Base-by-base conservation (phyloP, 2,329 filamentous ascomycete genomes). In the Fusarium sp. region DNA sequence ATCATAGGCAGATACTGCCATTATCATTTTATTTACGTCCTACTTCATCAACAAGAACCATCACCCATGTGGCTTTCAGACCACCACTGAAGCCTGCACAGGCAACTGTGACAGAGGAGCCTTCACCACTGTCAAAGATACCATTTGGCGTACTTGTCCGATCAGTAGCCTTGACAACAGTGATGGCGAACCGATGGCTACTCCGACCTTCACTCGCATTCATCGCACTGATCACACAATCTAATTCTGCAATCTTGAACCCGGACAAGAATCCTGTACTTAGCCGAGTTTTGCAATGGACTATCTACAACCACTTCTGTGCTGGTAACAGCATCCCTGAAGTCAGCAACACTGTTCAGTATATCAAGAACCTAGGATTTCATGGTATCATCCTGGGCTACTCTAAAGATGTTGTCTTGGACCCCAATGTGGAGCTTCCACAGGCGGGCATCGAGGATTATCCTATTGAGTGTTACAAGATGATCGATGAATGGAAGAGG, bases 231-330 rank as follows among this genome's bases (percentile, higher is more conserved):
- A 52, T 76, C 7, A 69, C 71, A 12, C 65, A 65, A 7, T 69
- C 74, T 10, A 79, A 79, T 11, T 60, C 69, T 0, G 10, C 54
- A 2, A 51, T 85, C 3, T 73, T 84, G 30, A 82, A 84, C 64
- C 82, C 84, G 1, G 82, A 85, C 51, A 78, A 77, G 26, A 76
- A 76, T 26, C 71, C 68, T 1, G 9, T 74, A 1, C 59, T 76
- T 17, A 85, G 85, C 67, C 77, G 77, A 1, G 19, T 85, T 5
- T 70, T 86, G 12, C 78, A 81, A 42, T 74, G 78, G 47, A 71
- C 83, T 5, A 77, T 87, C 17, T 87, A 87, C 68, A 81, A 85
- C 58, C 85, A 87, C 45, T 87, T 87, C 73, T 87, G 85, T 62
- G 85, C 85, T 0, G 85, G 85, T 1, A 80, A 81, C 26, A 85